These are phyloP conservation scores for Ceratocystis ficicola DNA, from an alignment of 2,329 filamentous ascomycete genomes.

Conservation along the genomic window DNA sequence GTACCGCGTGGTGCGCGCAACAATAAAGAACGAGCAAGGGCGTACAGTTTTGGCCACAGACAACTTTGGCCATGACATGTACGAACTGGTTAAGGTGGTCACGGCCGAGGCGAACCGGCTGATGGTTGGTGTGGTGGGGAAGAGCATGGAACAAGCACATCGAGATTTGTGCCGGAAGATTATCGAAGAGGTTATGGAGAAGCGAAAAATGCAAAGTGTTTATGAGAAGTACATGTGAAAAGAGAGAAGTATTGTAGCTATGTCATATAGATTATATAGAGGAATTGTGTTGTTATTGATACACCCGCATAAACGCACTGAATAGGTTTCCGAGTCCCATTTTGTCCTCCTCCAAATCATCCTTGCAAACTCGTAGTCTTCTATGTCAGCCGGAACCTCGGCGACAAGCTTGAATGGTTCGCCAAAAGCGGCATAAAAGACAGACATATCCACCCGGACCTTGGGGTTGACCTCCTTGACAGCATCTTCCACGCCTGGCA, in stretches of 20 bases:
- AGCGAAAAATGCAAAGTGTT: conserved; percentile 5
- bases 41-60: conserved; percentile 16
- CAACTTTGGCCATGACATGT: conserved; percentile 26
- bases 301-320: not conserved
- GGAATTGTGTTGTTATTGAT: not conserved
- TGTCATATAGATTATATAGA: not conserved
- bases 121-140: conserved; percentile 30
- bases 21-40: conserved; percentile 4
- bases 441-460: conserved; percentile 27
- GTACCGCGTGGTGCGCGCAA: conserved; percentile 24
- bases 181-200: conserved; percentile 27
- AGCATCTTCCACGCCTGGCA: conserved; percentile 30
- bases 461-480: conserved; percentile 35
- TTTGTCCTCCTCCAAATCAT: conserved; percentile 28
- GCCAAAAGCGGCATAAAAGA: conserved; percentile 34
- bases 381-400: conserved; percentile 24
- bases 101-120: conserved; percentile 30
- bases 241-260: not conserved
- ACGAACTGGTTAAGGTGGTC: conserved; percentile 29
- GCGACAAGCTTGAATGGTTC: conserved; percentile 28
- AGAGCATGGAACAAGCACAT: conserved; percentile 28
- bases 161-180: conserved; percentile 28
- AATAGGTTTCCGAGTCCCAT: not conserved
- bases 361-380: conserved; percentile 31
- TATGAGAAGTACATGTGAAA: conserved; percentile 1